Evolutionary conservation across 345 rosid species (phyloP).

Genomic region (Ceriops decandra): DNA sequence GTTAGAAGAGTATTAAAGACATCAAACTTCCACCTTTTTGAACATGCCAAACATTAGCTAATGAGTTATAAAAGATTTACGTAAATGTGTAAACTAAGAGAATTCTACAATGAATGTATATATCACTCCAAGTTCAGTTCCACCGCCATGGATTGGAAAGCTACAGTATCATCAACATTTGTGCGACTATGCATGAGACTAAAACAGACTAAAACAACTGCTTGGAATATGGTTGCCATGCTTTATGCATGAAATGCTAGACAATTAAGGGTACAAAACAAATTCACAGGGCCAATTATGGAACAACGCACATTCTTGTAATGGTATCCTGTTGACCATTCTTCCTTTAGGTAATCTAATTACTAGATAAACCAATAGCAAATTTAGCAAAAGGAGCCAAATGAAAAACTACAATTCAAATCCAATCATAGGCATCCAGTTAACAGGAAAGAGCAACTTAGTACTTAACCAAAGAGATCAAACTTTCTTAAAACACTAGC

Average conservation of each 20-base stretch:
- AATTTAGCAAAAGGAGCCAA: background rate
- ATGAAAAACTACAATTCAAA: background rate
- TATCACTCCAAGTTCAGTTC: background rate
- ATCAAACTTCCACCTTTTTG: background rate
- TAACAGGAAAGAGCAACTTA: conserved; percentile 3
- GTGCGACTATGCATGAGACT: background rate
- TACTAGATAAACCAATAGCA: background rate
- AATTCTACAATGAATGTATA: background rate
- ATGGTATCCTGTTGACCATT: background rate
- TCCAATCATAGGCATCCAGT: background rate
- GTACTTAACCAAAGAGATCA: conserved; percentile 2
- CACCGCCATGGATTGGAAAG: background rate
- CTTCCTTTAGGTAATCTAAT: background rate
- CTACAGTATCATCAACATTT: background rate
- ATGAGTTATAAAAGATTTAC: background rate
- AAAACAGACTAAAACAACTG: background rate
- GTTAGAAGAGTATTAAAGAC: background rate
- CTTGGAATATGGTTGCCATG: too few relatives aligned
- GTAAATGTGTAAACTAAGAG: background rate
- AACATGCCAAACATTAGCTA: background rate
- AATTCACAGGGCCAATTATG: background rate
- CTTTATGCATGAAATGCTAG: background rate
- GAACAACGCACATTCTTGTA: background rate
- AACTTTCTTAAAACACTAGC: conserved; percentile 5
- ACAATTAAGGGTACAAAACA: background rate